These are phyloP conservation scores for Calocybe cyanea DNA, from an alignment of 768 basidiomycete genomes.

Conservation along the genomic window DNA sequence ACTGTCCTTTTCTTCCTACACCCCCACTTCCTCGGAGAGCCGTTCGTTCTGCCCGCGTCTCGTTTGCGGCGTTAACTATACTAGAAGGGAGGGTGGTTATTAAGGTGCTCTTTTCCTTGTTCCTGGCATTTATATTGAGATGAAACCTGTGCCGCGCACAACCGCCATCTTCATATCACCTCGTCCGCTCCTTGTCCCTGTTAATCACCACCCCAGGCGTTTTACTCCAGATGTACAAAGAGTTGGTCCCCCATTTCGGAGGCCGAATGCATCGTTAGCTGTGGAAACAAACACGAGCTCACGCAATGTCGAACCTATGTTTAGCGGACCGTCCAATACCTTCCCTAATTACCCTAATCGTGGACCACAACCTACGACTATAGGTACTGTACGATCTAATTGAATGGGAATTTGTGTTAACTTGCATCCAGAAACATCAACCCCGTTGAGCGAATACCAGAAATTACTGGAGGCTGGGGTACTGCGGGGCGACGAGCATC, in stretches of 20 bases:
- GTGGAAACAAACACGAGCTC: conserved; percentile 23
- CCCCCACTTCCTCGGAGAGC: conserved; percentile 1
- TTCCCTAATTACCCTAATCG: conserved; percentile 5
- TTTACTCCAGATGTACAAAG: conserved; percentile 11
- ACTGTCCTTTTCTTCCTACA: conserved; percentile 4
- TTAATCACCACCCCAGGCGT: conserved; percentile 10
- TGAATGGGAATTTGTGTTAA: neutral
- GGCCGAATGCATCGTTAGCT: conserved; percentile 33
- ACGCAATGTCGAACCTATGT: conserved; percentile 22
- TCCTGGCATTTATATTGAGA: conserved; percentile 10
- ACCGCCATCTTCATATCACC: conserved; percentile 14
- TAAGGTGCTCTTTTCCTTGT: neutral
- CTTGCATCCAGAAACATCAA: conserved; percentile 25
- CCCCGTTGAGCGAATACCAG: conserved; percentile 43
- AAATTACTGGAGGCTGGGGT: conserved; percentile 40
- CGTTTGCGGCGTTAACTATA: conserved; percentile 21
- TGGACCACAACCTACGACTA: neutral
- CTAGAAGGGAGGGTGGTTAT: conserved; percentile 1
- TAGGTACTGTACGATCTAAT: conserved; percentile 5
- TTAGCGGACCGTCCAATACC: conserved; percentile 11
- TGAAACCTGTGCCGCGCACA: conserved; percentile 28
- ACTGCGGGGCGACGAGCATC: conserved; percentile 76
- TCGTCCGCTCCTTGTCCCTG: conserved; percentile 17
- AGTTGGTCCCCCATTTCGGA: conserved; percentile 10
- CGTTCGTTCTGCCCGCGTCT: conserved; percentile 4